Percentiles rank a stretch among this genome's conserved stretches.
These are phyloP conservation scores for Yamadazyma diospyri DNA, from an alignment of 1,139 yeast species.

Conservation along the genomic window DNA sequence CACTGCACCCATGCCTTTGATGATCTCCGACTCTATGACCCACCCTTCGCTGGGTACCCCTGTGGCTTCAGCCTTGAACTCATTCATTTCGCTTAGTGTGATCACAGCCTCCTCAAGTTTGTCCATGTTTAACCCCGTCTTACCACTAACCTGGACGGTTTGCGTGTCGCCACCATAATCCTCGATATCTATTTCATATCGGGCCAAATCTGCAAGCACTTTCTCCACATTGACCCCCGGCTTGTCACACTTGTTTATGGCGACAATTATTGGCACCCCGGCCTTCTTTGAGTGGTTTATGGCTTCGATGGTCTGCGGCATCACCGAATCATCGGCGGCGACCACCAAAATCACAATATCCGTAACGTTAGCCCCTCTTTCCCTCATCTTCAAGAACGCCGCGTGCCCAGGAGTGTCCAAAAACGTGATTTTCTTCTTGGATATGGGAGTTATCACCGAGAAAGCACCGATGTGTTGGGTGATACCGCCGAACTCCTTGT, in stretches of 20 bases:
- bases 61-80: slow-evolving; percentile 62
- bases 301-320: slow-evolving; percentile 97
- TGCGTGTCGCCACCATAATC: slow-evolving; percentile 96
- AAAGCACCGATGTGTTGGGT: slow-evolving; percentile 99
- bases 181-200: slow-evolving; percentile 80
- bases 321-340: slow-evolving; percentile 97
- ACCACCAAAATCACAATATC: slow-evolving; percentile 91
- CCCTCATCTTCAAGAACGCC: slow-evolving; percentile 93
- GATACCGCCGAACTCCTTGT: slow-evolving; percentile 91
- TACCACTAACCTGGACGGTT: slow-evolving; percentile 82
- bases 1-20: slow-evolving; percentile 79
- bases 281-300: slow-evolving; percentile 86
- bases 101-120: slow-evolving; percentile 86
- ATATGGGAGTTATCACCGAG: slow-evolving; percentile 71
- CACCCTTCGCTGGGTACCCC: slow-evolving; percentile 75
- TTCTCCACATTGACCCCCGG: slow-evolving; percentile 68
- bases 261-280: slow-evolving; percentile 85
- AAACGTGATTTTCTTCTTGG: slow-evolving; percentile 78
- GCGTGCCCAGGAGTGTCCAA: slow-evolving; percentile 99
- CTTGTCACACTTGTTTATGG: slow-evolving; percentile 88
- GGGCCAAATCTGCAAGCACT: slow-evolving; percentile 74
- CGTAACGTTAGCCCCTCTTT: slow-evolving; percentile 92
- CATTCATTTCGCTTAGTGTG: slow-evolving; percentile 79
- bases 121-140: slow-evolving; percentile 80
- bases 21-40: slow-evolving; percentile 81